A percentile compares a stretch with the other conserved stretches of the same genome.
Conservation (phyloP, 2,329 filamentous ascomycete species). For the Colletotrichum destructivum region DNA sequence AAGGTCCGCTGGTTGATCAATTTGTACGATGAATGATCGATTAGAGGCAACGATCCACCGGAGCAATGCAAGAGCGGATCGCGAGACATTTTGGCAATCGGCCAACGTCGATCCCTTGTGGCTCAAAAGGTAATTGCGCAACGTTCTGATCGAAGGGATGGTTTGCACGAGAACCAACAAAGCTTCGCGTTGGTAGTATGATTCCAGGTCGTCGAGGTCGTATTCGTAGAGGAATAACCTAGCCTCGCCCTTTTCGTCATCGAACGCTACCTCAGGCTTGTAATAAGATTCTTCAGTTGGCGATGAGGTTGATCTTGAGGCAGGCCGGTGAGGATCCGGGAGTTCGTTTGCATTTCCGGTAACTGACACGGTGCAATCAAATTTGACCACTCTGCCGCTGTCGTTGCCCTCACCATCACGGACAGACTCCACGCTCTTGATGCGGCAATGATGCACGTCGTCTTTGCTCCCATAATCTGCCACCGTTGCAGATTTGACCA, state of each 20-base stretch:
- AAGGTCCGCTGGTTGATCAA: conserved; percentile 61
- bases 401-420: conserved; percentile 52
- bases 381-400: conserved; percentile 25
- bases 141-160: conserved; percentile 73
- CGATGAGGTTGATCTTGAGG: background rate
- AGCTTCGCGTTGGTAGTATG: conserved; percentile 63
- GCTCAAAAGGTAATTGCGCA: conserved; percentile 65
- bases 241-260: conserved; percentile 29
- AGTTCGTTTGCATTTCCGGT: background rate
- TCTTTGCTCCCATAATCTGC: background rate
- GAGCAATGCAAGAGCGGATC: conserved; percentile 77
- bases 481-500: conserved; percentile 17
- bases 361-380: conserved; percentile 19
- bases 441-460: conserved; percentile 36
- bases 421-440: conserved; percentile 36
- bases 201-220: conserved; percentile 70
- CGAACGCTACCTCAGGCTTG: background rate
- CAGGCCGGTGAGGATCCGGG: background rate
- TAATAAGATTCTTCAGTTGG: background rate
- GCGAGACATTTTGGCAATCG: conserved; percentile 70
- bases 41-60: conserved; percentile 95
- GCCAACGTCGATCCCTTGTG: conserved; percentile 58
- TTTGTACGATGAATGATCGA: conserved; percentile 86
- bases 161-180: conserved; percentile 68
- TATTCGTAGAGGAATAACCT: conserved; percentile 62